Base-by-base conservation (phyloP, 768 basidiomycete species). In the Cystoderma amianthinum region DNA sequence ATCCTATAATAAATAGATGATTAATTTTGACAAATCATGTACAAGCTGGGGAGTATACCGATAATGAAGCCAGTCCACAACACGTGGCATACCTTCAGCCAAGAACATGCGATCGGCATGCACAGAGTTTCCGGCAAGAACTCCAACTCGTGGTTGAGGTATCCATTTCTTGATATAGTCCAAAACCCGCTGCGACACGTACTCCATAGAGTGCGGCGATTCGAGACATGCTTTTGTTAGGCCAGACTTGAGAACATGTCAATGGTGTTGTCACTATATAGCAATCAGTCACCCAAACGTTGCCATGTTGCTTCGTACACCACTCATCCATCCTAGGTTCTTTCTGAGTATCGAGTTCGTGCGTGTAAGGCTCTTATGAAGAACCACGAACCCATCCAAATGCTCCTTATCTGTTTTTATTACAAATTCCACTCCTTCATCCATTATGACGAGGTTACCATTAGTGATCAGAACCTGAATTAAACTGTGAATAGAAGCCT, bases 101-200 rank as follows among this genome's bases (percentile, higher is more conserved):
- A 92, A 65, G 56, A 92, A 92, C 2, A 64, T 59, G 40, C 75
- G 71, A 60, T 96, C 92, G 1, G 77, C 78, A 54, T 96, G 89
- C 2, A 95, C 86, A 9, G 88, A 85, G 53, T 74, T 94, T 11
- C 93, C 93, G 4, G 93, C 89, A n/a, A 92, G 72, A 5, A 89
- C 71, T 2, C 74, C 89, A 4, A 61, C 65, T 25, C 70, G 64
- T 44, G 67, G 65, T 12, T 70, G 57, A 10, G 93, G 92, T 24
- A 96, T 68, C 89, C 92, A 91, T 54, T 73, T 78, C 62, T 85
- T 80, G 55, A 97, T 78, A 56, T 97, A 96, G 2, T 65, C 63
- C 15, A 91, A 62, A 3, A 94, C 81, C 15, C 69, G 58, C 16
- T 69, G 52, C 9, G 75, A 62, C 2, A 92, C 91, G 12, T 66